Conservation (phyloP, 192 early-diverging fungal genomes). For the Phycomyces blakesleeanus region DNA sequence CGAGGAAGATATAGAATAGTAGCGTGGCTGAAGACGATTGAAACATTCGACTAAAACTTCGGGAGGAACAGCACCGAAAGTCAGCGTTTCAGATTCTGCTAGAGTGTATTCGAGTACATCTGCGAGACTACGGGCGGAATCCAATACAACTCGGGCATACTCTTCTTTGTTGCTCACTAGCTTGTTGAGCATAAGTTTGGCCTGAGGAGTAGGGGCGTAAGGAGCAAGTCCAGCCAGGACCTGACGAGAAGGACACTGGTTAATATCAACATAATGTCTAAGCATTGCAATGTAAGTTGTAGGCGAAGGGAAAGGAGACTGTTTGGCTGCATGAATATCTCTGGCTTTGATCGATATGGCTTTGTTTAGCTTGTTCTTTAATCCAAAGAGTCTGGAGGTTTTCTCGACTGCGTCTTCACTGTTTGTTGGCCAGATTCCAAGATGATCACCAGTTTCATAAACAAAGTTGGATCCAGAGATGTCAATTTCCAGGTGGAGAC, state of each 20-base stretch:
- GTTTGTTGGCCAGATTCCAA: slow-evolving; percentile 88
- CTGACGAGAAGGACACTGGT: slow-evolving; percentile 59
- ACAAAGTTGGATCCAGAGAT: slow-evolving; percentile 72
- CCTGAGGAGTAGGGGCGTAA: slow-evolving; percentile 50
- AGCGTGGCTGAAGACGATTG: slow-evolving; percentile 78
- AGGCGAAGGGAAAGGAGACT: slow-evolving; percentile 81
- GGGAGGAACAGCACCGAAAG: slow-evolving; percentile 63
- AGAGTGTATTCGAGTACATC: slow-evolving; percentile 58
- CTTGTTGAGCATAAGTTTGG: slow-evolving; percentile 44
- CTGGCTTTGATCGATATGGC: slow-evolving; percentile 65
- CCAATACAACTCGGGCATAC: slow-evolving; percentile 52
- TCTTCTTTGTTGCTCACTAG: slow-evolving; percentile 65
- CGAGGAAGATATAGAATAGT: slow-evolving; percentile 95
- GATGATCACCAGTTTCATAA: slow-evolving; percentile 92
- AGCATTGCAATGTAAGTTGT: slow-evolving; percentile 80
- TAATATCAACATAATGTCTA: slow-evolving; percentile 88
- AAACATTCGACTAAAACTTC: slow-evolving; percentile 78
- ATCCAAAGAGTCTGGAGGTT: slow-evolving; percentile 56
- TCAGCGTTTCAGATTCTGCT: slow-evolving; percentile 14
- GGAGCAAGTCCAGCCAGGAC: slow-evolving; percentile 57
- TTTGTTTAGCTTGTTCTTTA: slow-evolving; percentile 62
- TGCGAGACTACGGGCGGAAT: slow-evolving; percentile 63
- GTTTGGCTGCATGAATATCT: slow-evolving; percentile 70
- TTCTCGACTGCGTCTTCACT: slow-evolving; percentile 65
- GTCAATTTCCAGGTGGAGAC: slow-evolving; percentile 91